phyloP scores from a whole-genome alignment of 768 basidiomycete genomes.

The Kondoa malvinella region DNA sequence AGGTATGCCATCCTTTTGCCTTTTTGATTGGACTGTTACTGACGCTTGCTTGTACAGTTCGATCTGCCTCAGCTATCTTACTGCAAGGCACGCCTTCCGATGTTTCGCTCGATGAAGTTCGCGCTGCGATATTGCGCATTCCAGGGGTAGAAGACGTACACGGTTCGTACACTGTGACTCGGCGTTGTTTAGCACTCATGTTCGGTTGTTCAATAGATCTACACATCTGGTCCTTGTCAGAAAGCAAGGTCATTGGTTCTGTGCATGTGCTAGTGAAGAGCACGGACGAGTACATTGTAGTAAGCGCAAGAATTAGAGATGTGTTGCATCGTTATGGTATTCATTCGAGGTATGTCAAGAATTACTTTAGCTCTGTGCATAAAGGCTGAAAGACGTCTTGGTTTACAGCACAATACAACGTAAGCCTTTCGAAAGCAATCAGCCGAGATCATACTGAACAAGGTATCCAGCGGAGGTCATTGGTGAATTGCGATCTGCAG shows the following conservation, averaged over 20 bases:
- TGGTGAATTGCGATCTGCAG: background rate
- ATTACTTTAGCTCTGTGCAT: background rate
- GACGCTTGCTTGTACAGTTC: constrained; percentile 31
- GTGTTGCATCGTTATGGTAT: constrained; percentile 78
- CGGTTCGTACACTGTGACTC: constrained; percentile 26
- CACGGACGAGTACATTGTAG: constrained; percentile 74
- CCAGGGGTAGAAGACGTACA: constrained; percentile 77
- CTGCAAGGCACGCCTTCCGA: constrained; percentile 83
- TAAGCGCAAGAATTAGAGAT: constrained; percentile 66
- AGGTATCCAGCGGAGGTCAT: background rate
- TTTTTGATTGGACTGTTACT: constrained; percentile 5
- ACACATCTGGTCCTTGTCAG: constrained; percentile 94
- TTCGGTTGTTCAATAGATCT: constrained; percentile 40
- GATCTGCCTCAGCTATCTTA: constrained; percentile 81
- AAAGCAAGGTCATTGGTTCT: constrained; percentile 82
- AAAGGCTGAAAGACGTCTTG: background rate
- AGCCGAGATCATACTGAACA: background rate
- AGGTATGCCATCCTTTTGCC: constrained; percentile 24
- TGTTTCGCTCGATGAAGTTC: constrained; percentile 75
- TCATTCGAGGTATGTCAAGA: constrained; percentile 38
- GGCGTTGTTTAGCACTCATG: no score
- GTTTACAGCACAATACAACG: constrained; percentile 25
- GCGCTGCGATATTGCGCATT: constrained; percentile 59
- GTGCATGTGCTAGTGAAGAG: constrained; percentile 80
- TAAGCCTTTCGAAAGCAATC: constrained; percentile 17